Evolutionary conservation across 1,284 basidiomycete species (phyloP).

Genomic region (Marasmius oreades): DNA sequence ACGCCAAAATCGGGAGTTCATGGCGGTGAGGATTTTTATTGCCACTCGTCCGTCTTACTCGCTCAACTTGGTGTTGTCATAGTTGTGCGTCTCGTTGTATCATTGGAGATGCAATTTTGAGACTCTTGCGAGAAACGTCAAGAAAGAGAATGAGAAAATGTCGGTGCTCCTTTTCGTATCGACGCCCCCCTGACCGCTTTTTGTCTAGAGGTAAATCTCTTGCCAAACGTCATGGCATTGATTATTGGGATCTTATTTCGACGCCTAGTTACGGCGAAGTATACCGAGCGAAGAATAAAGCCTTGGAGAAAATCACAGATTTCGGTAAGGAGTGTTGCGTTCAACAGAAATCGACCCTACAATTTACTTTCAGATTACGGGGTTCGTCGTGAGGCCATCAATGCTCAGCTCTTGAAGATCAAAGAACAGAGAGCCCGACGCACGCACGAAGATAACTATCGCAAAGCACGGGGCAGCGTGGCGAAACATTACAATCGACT

Average conservation of each 20-base stretch:
- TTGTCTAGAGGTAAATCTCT: slow-evolving; percentile 29
- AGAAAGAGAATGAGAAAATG: slow-evolving; percentile 28
- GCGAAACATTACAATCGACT: slow-evolving; percentile 33
- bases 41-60: background rate
- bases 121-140: slow-evolving; percentile 9
- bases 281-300: slow-evolving; percentile 26
- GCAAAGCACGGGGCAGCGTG: slow-evolving; percentile 22
- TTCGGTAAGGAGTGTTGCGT: slow-evolving; percentile 26
- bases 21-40: slow-evolving; percentile 21
- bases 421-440: slow-evolving; percentile 23
- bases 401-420: slow-evolving; percentile 29
- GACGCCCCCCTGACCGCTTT: background rate
- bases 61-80: background rate
- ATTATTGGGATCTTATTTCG: slow-evolving; percentile 31
- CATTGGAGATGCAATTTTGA: slow-evolving; percentile 30
- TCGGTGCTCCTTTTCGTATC: slow-evolving; percentile 19
- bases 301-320: slow-evolving; percentile 31
- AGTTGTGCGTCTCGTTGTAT: slow-evolving; percentile 32
- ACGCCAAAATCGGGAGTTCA: slow-evolving; percentile 22
- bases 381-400: slow-evolving; percentile 20
- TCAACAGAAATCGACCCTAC: background rate
- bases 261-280: slow-evolving; percentile 33
- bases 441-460: slow-evolving; percentile 22
- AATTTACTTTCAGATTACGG: slow-evolving; percentile 24
- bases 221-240: slow-evolving; percentile 36